Conservation (phyloP, 1,284 basidiomycete genomes). For the Malassezia nana region DNA sequence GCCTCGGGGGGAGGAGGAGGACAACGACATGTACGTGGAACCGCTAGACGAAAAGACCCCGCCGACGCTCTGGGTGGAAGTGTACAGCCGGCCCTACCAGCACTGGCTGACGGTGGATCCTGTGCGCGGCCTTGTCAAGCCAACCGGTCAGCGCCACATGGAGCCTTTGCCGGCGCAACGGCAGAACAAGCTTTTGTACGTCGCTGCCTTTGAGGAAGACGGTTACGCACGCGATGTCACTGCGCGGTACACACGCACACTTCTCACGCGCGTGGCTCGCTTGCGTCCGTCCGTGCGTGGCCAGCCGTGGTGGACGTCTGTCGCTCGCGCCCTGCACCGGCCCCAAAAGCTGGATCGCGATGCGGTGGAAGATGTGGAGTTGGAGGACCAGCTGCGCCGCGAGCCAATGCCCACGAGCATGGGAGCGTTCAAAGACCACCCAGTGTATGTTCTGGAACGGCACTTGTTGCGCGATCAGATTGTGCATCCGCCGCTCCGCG, state of each 20-base stretch:
- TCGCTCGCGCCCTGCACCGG: constrained; percentile 43
- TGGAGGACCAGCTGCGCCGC: constrained; percentile 64
- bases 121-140: constrained; percentile 53
- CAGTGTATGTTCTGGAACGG: constrained; percentile 76
- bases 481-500: constrained; percentile 64
- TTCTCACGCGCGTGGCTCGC: constrained; percentile 70
- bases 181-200: constrained; percentile 83
- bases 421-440: constrained; percentile 88
- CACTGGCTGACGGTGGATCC: constrained; percentile 91
- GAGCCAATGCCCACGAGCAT: constrained; percentile 93
- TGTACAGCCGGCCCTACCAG: constrained; percentile 81
- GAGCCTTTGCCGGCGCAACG: constrained; percentile 60
- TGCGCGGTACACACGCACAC: constrained; percentile 62
- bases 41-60: constrained; percentile 51
- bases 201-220: constrained; percentile 82
- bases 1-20: neutral
- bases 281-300: constrained; percentile 57
- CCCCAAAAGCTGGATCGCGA: constrained; percentile 61
- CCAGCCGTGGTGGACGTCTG: constrained; percentile 65
- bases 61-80: constrained; percentile 94
- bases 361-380: constrained; percentile 84
- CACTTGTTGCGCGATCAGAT: constrained; percentile 83
- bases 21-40: constrained; percentile 37
- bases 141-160: constrained; percentile 53
- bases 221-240: constrained; percentile 55